Conservation (phyloP, 2,329 filamentous ascomycete genomes). For the Fusarium luffae region DNA sequence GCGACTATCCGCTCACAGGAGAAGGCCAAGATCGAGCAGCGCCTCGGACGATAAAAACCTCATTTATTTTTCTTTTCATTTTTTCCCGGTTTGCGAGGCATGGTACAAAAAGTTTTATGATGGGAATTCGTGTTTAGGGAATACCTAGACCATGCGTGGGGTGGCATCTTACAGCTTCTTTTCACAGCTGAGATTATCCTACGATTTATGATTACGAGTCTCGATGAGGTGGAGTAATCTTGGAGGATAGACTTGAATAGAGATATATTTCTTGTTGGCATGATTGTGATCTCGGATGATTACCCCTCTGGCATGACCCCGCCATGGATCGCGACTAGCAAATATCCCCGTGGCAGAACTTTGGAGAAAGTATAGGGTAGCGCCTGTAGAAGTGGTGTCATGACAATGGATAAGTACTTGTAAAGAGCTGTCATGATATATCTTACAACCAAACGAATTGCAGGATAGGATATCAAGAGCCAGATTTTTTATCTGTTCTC, state of each 20-base stretch:
- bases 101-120: constrained; percentile 20
- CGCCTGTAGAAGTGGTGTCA: neutral
- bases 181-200: constrained; percentile 4
- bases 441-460: neutral
- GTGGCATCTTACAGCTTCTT: constrained; percentile 25
- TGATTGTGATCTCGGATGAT: neutral
- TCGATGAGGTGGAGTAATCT: neutral
- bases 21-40: constrained; percentile 77
- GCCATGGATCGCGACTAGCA: constrained; percentile 17
- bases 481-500: too few species aligned
- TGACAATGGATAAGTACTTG: neutral
- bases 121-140: constrained; percentile 27
- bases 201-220: constrained; percentile 6
- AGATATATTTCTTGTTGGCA: neutral
- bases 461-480: neutral
- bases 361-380: constrained; percentile 8
- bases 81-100: neutral
- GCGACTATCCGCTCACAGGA: constrained; percentile 72
- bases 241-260: neutral
- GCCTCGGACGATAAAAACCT: constrained; percentile 60
- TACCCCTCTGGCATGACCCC: constrained; percentile 43
- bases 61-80: neutral
- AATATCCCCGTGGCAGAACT: neutral
- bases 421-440: constrained; percentile 10
- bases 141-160: constrained; percentile 33